These are phyloP conservation scores for Yarrowia alimentaria DNA, from an alignment of 805 yeast genomes.

Conservation along the genomic window DNA sequence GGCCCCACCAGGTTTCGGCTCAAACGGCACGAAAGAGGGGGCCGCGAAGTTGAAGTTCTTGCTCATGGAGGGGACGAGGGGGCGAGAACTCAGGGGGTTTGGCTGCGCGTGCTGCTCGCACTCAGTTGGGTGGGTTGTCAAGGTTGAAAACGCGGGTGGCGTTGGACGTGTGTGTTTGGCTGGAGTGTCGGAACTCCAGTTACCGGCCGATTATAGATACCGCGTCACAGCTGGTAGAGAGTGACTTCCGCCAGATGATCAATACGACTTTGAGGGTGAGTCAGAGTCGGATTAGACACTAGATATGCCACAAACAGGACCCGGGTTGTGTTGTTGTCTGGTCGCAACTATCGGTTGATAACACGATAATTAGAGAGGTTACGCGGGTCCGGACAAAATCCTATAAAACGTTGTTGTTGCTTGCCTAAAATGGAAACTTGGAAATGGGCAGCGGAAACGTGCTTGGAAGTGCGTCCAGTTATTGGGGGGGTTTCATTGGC, in stretches of 20 bases:
- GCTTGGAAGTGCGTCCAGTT: too few relatives aligned
- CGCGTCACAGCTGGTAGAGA: slow-evolving; percentile 28
- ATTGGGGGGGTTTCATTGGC: too few relatives aligned
- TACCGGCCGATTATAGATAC: slow-evolving; percentile 14
- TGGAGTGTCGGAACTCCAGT: neutral
- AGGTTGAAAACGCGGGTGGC: neutral
- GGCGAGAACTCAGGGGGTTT: neutral
- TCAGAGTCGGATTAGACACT: slow-evolving; percentile 26
- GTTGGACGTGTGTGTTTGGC: neutral
- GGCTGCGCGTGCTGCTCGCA: too few relatives aligned
- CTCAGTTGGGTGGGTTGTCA: too few relatives aligned
- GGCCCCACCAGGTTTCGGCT: slow-evolving; percentile 17
- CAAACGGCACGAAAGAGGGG: slow-evolving; percentile 23
- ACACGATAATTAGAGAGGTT: slow-evolving; percentile 26
- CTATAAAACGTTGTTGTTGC: slow-evolving; percentile 13
- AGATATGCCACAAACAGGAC: slow-evolving; percentile 26
- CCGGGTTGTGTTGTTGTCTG: slow-evolving; percentile 16
- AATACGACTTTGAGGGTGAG: slow-evolving; percentile 12
- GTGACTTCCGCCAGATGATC: slow-evolving; percentile 28
- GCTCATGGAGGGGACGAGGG: slow-evolving; percentile 4
- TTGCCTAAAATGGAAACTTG: slow-evolving; percentile 21
- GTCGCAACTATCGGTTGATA: slow-evolving; percentile 28
- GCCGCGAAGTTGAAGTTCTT: slow-evolving; percentile 28
- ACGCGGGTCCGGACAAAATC: slow-evolving; percentile 4
- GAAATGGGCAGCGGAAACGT: too few relatives aligned